A percentile compares a stretch with the other conserved stretches of the same genome.
phyloP scores from a whole-genome alignment of 805 yeast species.

The Yueomyces sinensis region DNA sequence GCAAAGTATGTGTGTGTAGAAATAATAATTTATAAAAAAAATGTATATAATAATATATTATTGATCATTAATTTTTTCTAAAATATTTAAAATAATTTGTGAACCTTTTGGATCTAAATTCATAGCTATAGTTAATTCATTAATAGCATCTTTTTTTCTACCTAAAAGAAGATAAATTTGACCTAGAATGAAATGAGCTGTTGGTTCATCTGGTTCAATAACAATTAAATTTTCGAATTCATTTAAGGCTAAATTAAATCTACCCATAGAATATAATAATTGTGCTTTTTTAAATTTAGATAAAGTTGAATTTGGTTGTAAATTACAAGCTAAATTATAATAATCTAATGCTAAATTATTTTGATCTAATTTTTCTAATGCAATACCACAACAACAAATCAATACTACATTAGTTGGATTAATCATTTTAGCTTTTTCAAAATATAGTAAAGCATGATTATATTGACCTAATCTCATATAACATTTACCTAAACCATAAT shows the following conservation, averaged over 20 bases:
- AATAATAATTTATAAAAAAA: too few relatives aligned
- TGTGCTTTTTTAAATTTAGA: slow-evolving; percentile 87
- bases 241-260: slow-evolving; percentile 56
- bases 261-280: slow-evolving; percentile 54
- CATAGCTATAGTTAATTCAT: slow-evolving; percentile 77
- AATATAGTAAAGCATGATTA: slow-evolving; percentile 72
- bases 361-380: slow-evolving; percentile 62
- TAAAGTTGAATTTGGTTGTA: slow-evolving; percentile 77
- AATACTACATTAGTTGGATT: slow-evolving; percentile 85
- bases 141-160: slow-evolving; percentile 64
- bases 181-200: slow-evolving; percentile 82
- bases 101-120: slow-evolving; percentile 88
- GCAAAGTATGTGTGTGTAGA: too few relatives aligned
- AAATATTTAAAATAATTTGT: slow-evolving; percentile 72
- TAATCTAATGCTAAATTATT: slow-evolving; percentile 63
- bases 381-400: slow-evolving; percentile 90
- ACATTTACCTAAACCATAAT: slow-evolving; percentile 94
- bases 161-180: slow-evolving; percentile 69
- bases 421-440: slow-evolving; percentile 73
- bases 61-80: slow-evolving; percentile 32
- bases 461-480: slow-evolving; percentile 76
- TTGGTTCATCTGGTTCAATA: slow-evolving; percentile 88
- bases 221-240: slow-evolving; percentile 61
- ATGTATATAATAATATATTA: too few relatives aligned
- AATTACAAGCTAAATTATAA: slow-evolving; percentile 67